Percentiles rank a stretch among this genome's conserved stretches.
Evolutionary conservation across 768 basidiomycete species (phyloP).

Genomic region (Plicaturopsis crispa): DNA sequence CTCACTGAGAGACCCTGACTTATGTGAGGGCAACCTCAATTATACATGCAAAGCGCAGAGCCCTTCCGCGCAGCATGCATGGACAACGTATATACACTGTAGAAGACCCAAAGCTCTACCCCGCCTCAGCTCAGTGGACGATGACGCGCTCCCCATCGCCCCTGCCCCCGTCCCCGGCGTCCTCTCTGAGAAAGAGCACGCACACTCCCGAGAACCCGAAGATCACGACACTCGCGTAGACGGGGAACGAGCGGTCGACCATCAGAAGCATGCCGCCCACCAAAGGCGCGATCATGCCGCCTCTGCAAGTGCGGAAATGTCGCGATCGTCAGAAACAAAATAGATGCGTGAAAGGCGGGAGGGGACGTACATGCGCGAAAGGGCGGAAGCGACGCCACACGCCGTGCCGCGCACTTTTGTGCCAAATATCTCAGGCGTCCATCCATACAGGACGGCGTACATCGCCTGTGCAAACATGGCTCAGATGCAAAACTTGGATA

Average conservation of each 20-base stretch:
- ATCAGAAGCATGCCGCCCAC: conserved; percentile 67
- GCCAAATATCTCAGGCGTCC: conserved; percentile 31
- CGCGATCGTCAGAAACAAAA: conserved; percentile 4
- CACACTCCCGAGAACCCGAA: conserved; percentile 59
- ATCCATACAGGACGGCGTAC: conserved; percentile 85
- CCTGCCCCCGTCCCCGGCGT: conserved; percentile 29
- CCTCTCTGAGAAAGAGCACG: conserved; percentile 52
- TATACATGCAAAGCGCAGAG: no score
- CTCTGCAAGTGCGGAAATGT: conserved; percentile 36
- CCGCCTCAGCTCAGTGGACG: conserved; percentile 12
- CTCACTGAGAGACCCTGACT: no score
- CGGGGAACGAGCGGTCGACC: conserved; percentile 62
- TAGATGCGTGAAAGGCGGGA: conserved; percentile 1
- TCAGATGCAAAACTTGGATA: not conserved
- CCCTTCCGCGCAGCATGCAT: no score
- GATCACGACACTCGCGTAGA: conserved; percentile 64
- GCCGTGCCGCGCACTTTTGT: conserved; percentile 86
- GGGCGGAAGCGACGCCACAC: conserved; percentile 78
- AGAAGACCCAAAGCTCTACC: no score
- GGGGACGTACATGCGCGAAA: conserved; percentile 68
- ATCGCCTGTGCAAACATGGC: conserved; percentile 41
- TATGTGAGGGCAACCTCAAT: no score
- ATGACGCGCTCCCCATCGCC: conserved; percentile 8
- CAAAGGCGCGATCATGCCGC: conserved; percentile 84
- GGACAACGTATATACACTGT: no score